Evolutionary conservation across 768 basidiomycete species (phyloP), one percentile per base, ranked within the genome.

Genomic region (Hysterangium stoloniferum): DNA sequence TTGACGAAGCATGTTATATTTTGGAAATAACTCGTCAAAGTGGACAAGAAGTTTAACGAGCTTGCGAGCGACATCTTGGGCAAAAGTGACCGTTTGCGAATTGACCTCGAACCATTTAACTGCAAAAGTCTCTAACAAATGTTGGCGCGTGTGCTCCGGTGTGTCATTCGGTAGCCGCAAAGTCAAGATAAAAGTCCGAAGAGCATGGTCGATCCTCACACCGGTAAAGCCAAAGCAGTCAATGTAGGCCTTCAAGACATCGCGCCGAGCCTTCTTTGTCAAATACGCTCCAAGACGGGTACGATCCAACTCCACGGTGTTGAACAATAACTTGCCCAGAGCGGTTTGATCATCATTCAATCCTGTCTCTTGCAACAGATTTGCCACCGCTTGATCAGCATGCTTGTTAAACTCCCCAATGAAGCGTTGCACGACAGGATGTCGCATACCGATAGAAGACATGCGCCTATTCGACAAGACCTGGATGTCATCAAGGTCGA

Each of bases 61-160:
- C 42, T 79, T 79, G 56, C 77, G 70, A 12, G 87, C 83, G 55
- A 89, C 71, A 59, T 91, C 87, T 65, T 80, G 85, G 68, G 91
- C 86, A 60, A 84, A 94, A 2, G 84, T 77, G 22, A 91, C 80
- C 22, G 78, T 74, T 42, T 75, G 72, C 5, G 81, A 77, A 61
- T 99, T 98, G 17, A 88, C 85, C 54, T 92, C 87, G 59, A 89
- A 88, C 88, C 93, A 98, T 25, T 87, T 78, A 57, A 78, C 75
- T 12, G 92, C 86, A 62, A 99, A 92, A 8, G 84, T 78, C 58
- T 88, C 82, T 27, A 97, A 73, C 2, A 96, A 70, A 57, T 82
- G 74, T 56, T 93, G 88, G 28, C 83, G 64, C 4, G 76, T 66
- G 42, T 28, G 45, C 36, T 48, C 61, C 66, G 56, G 55, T 13